Percentiles rank a stretch among this genome's conserved stretches.
Evolutionary conservation across 768 basidiomycete species (phyloP).

Genomic region (Russula compacta): DNA sequence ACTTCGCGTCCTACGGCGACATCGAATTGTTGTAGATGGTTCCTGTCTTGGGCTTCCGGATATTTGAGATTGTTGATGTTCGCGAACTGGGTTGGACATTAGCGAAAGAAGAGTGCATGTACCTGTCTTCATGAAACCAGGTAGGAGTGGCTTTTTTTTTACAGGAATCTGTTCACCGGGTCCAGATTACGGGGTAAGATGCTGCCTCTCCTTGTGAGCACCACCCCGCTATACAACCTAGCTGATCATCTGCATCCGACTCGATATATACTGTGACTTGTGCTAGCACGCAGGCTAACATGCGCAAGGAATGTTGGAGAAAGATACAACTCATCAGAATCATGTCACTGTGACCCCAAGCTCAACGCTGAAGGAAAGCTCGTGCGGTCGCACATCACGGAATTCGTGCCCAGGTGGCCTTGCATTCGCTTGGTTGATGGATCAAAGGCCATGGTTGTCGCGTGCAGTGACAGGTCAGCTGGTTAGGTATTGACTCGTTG

Average conservation of each 20-base stretch:
- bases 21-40: slow-evolving; percentile 63
- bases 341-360: too few relatives aligned
- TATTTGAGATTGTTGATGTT: slow-evolving; percentile 80
- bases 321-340: too few relatives aligned
- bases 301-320: too few relatives aligned
- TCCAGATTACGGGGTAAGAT: slow-evolving; percentile 81
- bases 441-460: slow-evolving; percentile 80
- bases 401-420: slow-evolving; percentile 60
- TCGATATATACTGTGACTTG: slow-evolving; percentile 53
- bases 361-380: slow-evolving; percentile 70
- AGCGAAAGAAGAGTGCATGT: background rate
- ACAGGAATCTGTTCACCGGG: slow-evolving; percentile 70
- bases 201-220: slow-evolving; percentile 30
- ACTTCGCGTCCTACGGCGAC: slow-evolving; percentile 64
- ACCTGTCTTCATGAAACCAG: slow-evolving; percentile 18
- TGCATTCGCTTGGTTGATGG: slow-evolving; percentile 69
- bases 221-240: slow-evolving; percentile 27
- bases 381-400: slow-evolving; percentile 56
- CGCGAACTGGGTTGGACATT: slow-evolving; percentile 42
- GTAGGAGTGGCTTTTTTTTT: slow-evolving; percentile 60
- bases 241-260: slow-evolving; percentile 86
- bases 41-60: slow-evolving; percentile 51
- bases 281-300: too few relatives aligned
- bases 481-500: too few relatives aligned
- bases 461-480: slow-evolving; percentile 9